Percentiles rank a stretch among this genome's conserved stretches.
Conservation (phyloP, 1,284 basidiomycete genomes). For the Heliocybe sulcata region DNA sequence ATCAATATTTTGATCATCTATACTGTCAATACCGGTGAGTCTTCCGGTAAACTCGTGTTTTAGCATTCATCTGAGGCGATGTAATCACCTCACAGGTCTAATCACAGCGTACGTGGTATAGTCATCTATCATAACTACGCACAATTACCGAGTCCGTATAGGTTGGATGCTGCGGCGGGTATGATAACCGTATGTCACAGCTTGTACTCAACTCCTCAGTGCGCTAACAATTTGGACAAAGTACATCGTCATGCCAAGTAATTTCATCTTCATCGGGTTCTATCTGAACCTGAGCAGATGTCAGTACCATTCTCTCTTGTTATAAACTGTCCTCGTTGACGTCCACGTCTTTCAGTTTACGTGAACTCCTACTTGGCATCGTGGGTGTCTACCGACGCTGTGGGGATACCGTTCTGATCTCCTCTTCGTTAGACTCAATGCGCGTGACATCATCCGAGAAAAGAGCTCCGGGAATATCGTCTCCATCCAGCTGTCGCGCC, state of each 20-base stretch:
- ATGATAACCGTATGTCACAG: conserved; percentile 26
- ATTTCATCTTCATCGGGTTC: conserved; percentile 44
- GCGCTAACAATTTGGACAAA: conserved; percentile 5
- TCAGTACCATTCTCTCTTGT: conserved; percentile 17
- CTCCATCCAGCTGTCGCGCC: conserved; percentile 32
- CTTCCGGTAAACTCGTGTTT: background rate
- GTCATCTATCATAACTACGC: background rate
- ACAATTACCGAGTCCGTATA: conserved; percentile 13
- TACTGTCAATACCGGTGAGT: conserved; percentile 27
- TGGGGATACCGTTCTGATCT: background rate
- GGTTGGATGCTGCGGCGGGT: conserved; percentile 36
- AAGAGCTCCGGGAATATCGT: conserved; percentile 24
- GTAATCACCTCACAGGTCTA: conserved; percentile 13
- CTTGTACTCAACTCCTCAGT: background rate
- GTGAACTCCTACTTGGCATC: conserved; percentile 43
- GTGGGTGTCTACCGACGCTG: conserved; percentile 11
- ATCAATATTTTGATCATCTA: conserved; percentile 28
- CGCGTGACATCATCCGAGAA: conserved; percentile 30
- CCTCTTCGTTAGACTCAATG: conserved; percentile 27
- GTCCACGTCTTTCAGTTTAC: conserved; percentile 29
- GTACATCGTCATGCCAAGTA: conserved; percentile 40
- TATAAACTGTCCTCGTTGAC: background rate
- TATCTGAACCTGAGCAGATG: conserved; percentile 45
- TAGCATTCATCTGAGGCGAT: background rate
- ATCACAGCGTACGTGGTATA: conserved; percentile 42